Conservation (phyloP, 2,329 filamentous ascomycete genomes). For the Alternaria postmessia region DNA sequence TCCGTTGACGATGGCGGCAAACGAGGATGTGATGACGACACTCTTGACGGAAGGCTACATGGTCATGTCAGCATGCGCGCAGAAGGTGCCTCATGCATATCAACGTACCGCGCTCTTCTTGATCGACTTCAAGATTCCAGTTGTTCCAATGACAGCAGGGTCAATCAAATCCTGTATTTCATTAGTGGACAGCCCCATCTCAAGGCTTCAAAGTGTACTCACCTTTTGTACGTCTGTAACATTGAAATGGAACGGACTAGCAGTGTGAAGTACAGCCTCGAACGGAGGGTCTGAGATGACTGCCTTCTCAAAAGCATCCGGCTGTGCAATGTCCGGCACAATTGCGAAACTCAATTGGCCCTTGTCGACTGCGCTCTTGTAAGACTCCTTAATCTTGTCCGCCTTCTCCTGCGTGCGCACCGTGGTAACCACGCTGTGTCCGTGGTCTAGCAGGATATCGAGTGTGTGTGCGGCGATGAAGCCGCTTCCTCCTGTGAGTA, state of each 20-base stretch:
- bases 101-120: constrained; percentile 35
- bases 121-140: constrained; percentile 68
- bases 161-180: constrained; percentile 59
- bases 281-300: constrained; percentile 70
- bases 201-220: constrained; percentile 19
- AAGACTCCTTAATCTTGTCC: constrained; percentile 65
- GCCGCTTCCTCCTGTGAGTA: constrained; percentile 64
- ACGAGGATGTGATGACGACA: constrained; percentile 75
- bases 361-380: constrained; percentile 59
- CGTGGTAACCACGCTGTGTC: constrained; percentile 69
- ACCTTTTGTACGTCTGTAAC: constrained; percentile 74
- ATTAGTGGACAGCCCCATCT: constrained; percentile 5
- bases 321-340: constrained; percentile 75
- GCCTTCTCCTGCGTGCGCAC: constrained; percentile 70
- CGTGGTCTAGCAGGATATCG: constrained; percentile 64
- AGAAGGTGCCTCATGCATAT: neutral
- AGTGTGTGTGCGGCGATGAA: constrained; percentile 73
- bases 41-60: constrained; percentile 69
- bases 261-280: constrained; percentile 66
- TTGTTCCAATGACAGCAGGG: constrained; percentile 70
- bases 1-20: constrained; percentile 69
- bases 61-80: neutral
- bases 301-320: constrained; percentile 71
- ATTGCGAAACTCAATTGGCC: constrained; percentile 70
- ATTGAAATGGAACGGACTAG: constrained; percentile 73